Percentiles rank a stretch among this genome's conserved stretches.
phyloP scores from a whole-genome alignment of 805 yeast species.

The Metschnikowia corniflorae region DNA sequence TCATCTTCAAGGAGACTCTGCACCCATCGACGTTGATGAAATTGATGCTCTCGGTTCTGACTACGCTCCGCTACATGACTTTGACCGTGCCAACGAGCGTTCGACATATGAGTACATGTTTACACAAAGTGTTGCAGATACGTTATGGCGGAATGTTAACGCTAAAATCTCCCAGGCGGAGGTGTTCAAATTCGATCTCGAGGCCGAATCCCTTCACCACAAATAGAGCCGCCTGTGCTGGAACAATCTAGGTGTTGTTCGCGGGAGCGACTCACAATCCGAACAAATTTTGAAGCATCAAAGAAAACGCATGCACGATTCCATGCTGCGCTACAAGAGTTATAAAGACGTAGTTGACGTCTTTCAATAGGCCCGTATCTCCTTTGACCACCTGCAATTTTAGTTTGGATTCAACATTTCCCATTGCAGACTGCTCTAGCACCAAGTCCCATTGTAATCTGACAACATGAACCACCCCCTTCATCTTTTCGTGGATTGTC shows the following conservation, averaged over 20 bases:
- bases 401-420: slow-evolving; percentile 9
- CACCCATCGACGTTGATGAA: slow-evolving; percentile 16
- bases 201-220: slow-evolving; percentile 22
- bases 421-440: slow-evolving; percentile 5
- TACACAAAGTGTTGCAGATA: slow-evolving; percentile 24
- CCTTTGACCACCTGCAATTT: slow-evolving; percentile 6
- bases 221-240: too few species aligned
- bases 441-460: slow-evolving; percentile 13
- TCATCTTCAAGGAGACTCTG: slow-evolving; percentile 14
- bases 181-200: slow-evolving; percentile 27
- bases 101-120: slow-evolving; percentile 26
- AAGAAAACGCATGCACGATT: slow-evolving; percentile 21
- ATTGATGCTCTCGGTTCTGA: slow-evolving; percentile 21
- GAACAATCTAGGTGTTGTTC: too few species aligned
- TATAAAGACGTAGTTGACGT: slow-evolving; percentile 17
- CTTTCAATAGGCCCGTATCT: slow-evolving; percentile 10
- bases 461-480: slow-evolving; percentile 2
- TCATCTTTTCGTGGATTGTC: slow-evolving; percentile 1
- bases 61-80: slow-evolving; percentile 33
- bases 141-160: slow-evolving; percentile 9
- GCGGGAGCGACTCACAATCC: background rate
- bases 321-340: slow-evolving; percentile 26
- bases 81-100: slow-evolving; percentile 30
- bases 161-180: background rate
- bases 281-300: slow-evolving; percentile 22